Conservation (phyloP, 805 yeast species). For the Wickerhamiella sergipiensis region DNA sequence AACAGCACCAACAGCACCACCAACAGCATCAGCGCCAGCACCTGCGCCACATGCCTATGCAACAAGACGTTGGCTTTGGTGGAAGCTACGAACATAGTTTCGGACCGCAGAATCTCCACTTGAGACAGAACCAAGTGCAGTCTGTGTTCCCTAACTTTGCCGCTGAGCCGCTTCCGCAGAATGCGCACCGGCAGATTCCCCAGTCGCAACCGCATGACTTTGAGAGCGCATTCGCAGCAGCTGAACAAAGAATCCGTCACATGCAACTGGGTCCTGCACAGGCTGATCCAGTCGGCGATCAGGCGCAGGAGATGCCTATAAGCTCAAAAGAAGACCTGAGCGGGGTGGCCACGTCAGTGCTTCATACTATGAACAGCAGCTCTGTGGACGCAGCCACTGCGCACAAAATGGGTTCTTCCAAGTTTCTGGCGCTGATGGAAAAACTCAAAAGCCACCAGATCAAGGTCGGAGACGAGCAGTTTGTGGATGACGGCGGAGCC, state of each 20-base stretch:
- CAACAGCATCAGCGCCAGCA: not conserved
- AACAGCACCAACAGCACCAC: not conserved
- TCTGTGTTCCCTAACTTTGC: not conserved
- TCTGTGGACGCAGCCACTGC: slow-evolving; percentile 8
- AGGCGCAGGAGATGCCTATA: too few relatives aligned
- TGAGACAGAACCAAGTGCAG: not conserved
- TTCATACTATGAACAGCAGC: slow-evolving; percentile 7
- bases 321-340: slow-evolving; percentile 11
- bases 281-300: not conserved
- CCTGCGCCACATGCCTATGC: not conserved
- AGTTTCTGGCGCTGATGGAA: slow-evolving; percentile 14
- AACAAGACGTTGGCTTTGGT: not conserved
- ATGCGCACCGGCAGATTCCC: too few relatives aligned
- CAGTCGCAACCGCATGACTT: not conserved
- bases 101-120: not conserved
- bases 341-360: slow-evolving; percentile 11
- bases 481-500: slow-evolving; percentile 4
- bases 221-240: slow-evolving; percentile 12
- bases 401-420: slow-evolving; percentile 13
- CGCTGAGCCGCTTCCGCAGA: too few relatives aligned
- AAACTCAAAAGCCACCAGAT: slow-evolving; percentile 9
- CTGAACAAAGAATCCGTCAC: slow-evolving; percentile 7
- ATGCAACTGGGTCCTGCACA: not conserved
- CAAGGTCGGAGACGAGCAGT: slow-evolving; percentile 4
- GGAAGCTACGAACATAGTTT: not conserved